phyloP scores from a whole-genome alignment of 1,284 basidiomycete genomes.

The Chiua sp. region DNA sequence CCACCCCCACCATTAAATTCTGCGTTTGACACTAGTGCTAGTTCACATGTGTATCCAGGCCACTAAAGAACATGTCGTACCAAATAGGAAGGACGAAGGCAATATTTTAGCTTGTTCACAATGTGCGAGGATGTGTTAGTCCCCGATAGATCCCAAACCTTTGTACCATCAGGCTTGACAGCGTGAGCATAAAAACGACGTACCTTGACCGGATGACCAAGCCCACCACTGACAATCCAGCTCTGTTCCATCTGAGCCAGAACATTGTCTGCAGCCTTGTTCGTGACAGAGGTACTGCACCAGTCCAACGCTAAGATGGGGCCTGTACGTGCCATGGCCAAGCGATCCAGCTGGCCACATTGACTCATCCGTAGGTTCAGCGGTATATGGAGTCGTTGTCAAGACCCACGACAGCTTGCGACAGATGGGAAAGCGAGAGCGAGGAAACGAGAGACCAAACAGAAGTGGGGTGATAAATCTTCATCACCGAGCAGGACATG shows the following conservation, averaged over 20 bases:
- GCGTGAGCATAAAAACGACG: not conserved
- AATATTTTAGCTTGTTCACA: constrained; percentile 68
- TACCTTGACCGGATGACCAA: constrained; percentile 85
- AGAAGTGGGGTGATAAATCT: constrained; percentile 74
- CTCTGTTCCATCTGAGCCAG: constrained; percentile 44
- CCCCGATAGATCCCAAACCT: constrained; percentile 81
- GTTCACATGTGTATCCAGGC: constrained; percentile 79
- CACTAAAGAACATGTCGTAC: constrained; percentile 81
- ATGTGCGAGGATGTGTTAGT: constrained; percentile 55
- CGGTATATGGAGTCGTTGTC: constrained; percentile 79
- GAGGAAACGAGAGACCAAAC: constrained; percentile 80
- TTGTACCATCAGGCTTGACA: constrained; percentile 2
- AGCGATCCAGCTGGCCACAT: constrained; percentile 70
- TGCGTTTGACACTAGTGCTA: constrained; percentile 73
- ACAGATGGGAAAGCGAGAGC: constrained; percentile 63
- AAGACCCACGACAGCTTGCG: constrained; percentile 77
- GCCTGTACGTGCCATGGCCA: constrained; percentile 80
- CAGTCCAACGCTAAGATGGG: constrained; percentile 83
- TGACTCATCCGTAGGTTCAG: constrained; percentile 82
- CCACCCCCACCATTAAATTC: constrained; percentile 51
- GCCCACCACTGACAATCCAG: constrained; percentile 84
- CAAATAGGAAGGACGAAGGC: constrained; percentile 77
- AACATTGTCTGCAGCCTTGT: constrained; percentile 23
- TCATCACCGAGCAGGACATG: constrained; percentile 68
- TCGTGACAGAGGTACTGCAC: constrained; percentile 46